These are phyloP conservation scores for Alternaria infectoria DNA, from an alignment of 2,329 filamentous ascomycete species.

Conservation along the genomic window DNA sequence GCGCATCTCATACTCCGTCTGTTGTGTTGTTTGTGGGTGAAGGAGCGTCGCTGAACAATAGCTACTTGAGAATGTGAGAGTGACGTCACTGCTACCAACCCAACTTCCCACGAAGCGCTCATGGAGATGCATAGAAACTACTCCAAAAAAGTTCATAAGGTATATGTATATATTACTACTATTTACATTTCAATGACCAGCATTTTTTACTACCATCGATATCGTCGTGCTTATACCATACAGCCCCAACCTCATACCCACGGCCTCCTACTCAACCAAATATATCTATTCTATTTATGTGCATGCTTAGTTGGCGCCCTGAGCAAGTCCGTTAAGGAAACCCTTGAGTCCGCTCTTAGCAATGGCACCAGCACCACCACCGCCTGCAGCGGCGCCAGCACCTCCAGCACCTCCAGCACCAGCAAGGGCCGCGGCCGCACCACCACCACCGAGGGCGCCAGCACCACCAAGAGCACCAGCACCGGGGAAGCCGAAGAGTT, in stretches of 20 bases:
- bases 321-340: neutral
- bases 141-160: neutral
- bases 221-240: neutral
- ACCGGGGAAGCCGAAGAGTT: neutral
- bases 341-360: neutral
- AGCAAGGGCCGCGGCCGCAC: neutral
- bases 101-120: neutral
- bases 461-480: neutral
- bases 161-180: neutral
- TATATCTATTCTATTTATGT: neutral
- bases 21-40: neutral
- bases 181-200: conserved; percentile 1
- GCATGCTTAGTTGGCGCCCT: neutral
- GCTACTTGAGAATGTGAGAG: neutral
- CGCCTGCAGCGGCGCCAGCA: neutral
- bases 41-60: neutral
- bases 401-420: neutral
- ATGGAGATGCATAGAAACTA: neutral
- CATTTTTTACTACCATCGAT: neutral
- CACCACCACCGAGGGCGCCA: neutral
- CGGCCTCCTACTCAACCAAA: neutral
- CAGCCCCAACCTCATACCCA: neutral
- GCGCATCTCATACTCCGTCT: neutral
- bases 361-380: neutral
- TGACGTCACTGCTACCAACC: neutral